phyloP scores from a whole-genome alignment of 176 grass and related monocot species.

The Eleusine coracana region DNA sequence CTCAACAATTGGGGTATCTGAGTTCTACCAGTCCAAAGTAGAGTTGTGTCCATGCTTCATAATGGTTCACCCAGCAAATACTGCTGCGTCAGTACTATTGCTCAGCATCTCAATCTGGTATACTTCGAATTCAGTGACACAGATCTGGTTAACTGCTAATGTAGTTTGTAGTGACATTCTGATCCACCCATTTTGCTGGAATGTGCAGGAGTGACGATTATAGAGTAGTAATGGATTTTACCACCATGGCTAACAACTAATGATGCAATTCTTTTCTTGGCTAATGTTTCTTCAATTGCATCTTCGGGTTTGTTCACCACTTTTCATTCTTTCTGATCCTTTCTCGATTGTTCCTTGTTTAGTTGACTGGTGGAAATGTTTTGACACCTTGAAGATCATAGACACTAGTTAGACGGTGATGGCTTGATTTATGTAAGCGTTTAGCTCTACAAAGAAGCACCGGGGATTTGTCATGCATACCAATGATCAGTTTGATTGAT shows the following conservation, averaged over 20 bases:
- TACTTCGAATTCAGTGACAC: constrained; percentile 8
- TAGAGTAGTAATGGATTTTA: constrained; percentile 25
- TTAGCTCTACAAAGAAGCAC: background rate
- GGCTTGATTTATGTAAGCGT: constrained; percentile 20
- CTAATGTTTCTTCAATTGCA: background rate
- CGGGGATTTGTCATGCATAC: background rate
- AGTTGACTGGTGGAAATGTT: constrained; percentile 16
- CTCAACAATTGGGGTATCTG: constrained; percentile 66
- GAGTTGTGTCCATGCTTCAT: constrained; percentile 33
- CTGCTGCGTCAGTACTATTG: constrained; percentile 34
- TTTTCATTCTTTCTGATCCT: background rate
- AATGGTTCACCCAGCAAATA: constrained; percentile 38
- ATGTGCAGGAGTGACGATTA: constrained; percentile 30
- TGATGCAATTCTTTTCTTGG: constrained; percentile 7
- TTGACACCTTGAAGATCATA: background rate
- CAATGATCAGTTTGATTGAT: constrained; percentile 14
- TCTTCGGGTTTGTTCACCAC: background rate
- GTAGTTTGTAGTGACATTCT: background rate
- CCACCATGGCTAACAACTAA: background rate
- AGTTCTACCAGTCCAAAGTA: constrained; percentile 61
- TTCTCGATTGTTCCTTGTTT: background rate
- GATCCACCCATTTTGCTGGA: constrained; percentile 7
- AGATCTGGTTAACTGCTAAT: constrained; percentile 25
- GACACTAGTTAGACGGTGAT: background rate
- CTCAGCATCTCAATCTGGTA: constrained; percentile 36